Percentiles rank a stretch among this genome's conserved stretches.
Conservation (phyloP, 768 basidiomycete genomes). For the Boletus rubescentipes region DNA sequence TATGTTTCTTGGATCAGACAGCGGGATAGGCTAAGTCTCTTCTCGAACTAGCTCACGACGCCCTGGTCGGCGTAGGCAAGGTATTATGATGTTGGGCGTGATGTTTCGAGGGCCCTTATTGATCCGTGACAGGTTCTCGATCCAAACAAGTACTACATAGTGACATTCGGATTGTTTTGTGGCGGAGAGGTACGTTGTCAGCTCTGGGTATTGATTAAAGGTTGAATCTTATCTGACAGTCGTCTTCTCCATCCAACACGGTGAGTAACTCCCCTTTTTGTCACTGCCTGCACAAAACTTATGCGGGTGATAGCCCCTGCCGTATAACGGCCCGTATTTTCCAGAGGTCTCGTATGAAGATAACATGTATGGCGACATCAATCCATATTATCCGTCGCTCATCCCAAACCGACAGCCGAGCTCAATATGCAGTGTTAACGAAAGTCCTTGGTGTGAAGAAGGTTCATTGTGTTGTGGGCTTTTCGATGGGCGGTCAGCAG, state of each 20-base stretch:
- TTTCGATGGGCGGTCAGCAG: conserved; percentile 61
- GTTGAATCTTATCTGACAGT: conserved; percentile 25
- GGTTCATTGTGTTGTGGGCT: conserved; percentile 48
- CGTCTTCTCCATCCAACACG: conserved; percentile 64
- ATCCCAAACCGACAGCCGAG: conserved; percentile 38
- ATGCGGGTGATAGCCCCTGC: conserved; percentile 39
- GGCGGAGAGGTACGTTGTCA: conserved; percentile 50
- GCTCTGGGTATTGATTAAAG: neutral
- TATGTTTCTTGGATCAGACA: conserved; percentile 24
- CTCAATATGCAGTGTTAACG: conserved; percentile 53
- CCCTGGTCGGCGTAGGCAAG: conserved; percentile 51
- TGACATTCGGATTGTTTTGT: conserved; percentile 57
- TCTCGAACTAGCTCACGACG: conserved; percentile 39
- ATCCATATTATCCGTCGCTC: neutral
- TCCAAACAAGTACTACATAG: conserved; percentile 51
- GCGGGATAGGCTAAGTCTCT: too few relatives aligned
- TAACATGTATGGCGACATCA: conserved; percentile 43
- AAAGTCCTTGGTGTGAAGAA: conserved; percentile 44
- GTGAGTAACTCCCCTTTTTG: conserved; percentile 29
- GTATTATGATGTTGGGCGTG: conserved; percentile 23
- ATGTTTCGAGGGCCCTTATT: neutral
- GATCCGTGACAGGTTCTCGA: conserved; percentile 43
- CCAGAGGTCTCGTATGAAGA: conserved; percentile 57
- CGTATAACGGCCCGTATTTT: conserved; percentile 60
- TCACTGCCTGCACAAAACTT: neutral